These are phyloP conservation scores for Saccharomycopsis amapae DNA, from an alignment of 805 yeast species.

Conservation along the genomic window DNA sequence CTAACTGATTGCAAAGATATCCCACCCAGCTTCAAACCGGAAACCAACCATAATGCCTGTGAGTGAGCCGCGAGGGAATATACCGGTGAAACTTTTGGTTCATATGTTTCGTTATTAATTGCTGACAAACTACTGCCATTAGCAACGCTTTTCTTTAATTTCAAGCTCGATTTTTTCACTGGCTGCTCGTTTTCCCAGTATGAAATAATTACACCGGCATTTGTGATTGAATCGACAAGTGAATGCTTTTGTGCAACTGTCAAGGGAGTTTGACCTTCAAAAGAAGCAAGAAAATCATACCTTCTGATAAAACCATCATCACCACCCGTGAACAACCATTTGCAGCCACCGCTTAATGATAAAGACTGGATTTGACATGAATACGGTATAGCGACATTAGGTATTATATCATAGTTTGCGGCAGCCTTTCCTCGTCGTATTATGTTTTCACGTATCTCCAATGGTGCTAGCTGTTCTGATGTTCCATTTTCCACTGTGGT, in stretches of 20 bases:
- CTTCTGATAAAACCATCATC: slow-evolving; percentile 91
- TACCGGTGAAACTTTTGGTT: slow-evolving; percentile 72
- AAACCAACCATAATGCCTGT: slow-evolving; percentile 74
- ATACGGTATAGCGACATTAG: slow-evolving; percentile 84
- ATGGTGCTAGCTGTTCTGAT: slow-evolving; percentile 23
- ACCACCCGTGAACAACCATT: slow-evolving; percentile 90
- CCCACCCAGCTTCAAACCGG: slow-evolving; percentile 83
- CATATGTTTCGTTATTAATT: slow-evolving; percentile 31
- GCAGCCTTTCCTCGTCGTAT: slow-evolving; percentile 43
- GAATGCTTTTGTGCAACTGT: slow-evolving; percentile 90
- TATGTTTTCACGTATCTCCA: slow-evolving; percentile 29
- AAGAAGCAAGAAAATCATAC: slow-evolving; percentile 77
- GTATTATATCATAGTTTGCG: slow-evolving; percentile 60
- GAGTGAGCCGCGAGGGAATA: slow-evolving; percentile 79
- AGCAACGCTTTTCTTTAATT: slow-evolving; percentile 24
- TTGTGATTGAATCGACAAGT: slow-evolving; percentile 74
- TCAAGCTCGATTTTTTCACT: slow-evolving; percentile 37
- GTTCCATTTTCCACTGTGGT: slow-evolving; percentile 25
- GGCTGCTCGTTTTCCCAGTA: slow-evolving; percentile 99
- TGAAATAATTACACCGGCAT: slow-evolving; percentile 74
- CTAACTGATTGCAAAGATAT: slow-evolving; percentile 77
- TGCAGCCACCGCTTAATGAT: slow-evolving; percentile 70
- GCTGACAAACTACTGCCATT: background rate
- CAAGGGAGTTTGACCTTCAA: slow-evolving; percentile 79
- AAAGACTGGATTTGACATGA: slow-evolving; percentile 70